Evolutionary conservation across 495 filamentous ascomycete genomes (phyloP).

Genomic region (Astrothelium macrocarpum): DNA sequence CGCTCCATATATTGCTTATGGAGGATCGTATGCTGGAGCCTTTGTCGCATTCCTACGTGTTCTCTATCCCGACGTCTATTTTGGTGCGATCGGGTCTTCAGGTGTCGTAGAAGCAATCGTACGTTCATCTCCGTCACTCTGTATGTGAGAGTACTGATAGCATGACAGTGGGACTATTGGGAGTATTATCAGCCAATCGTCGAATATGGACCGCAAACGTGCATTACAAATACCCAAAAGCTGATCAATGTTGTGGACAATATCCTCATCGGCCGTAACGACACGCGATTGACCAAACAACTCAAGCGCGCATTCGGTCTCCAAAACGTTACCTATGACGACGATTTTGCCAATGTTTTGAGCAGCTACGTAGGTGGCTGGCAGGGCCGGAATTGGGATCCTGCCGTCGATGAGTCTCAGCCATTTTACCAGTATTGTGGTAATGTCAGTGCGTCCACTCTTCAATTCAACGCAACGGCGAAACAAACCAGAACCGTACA

Average conservation of each 20-base stretch:
- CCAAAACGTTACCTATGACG: slow-evolving; percentile 44
- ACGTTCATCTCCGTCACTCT: background rate
- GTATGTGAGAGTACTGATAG: background rate
- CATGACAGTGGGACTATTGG: slow-evolving; percentile 51
- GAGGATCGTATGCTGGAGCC: slow-evolving; percentile 65
- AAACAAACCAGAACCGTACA: background rate
- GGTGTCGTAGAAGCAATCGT: slow-evolving; percentile 58
- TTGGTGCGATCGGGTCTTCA: slow-evolving; percentile 59
- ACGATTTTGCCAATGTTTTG: slow-evolving; percentile 53
- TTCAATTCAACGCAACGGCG: slow-evolving; percentile 1
- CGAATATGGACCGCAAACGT: slow-evolving; percentile 44
- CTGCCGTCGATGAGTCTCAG: slow-evolving; percentile 39
- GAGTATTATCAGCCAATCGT: slow-evolving; percentile 58
- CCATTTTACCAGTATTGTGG: slow-evolving; percentile 51
- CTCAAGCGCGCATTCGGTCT: slow-evolving; percentile 55
- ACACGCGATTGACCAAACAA: slow-evolving; percentile 35
- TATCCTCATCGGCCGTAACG: slow-evolving; percentile 48
- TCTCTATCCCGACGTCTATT: slow-evolving; percentile 59
- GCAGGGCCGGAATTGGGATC: slow-evolving; percentile 65
- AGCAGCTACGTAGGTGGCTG: slow-evolving; percentile 43
- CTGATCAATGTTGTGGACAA: slow-evolving; percentile 54
- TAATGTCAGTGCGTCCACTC: slow-evolving; percentile 38
- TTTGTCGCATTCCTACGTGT: slow-evolving; percentile 62
- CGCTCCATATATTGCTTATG: slow-evolving; percentile 60
- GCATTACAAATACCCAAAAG: slow-evolving; percentile 47